A percentile compares a stretch with the other conserved stretches of the same genome.
Conservation (phyloP, 2,329 filamentous ascomycete species). For the Verticillium zaregamsianum region DNA sequence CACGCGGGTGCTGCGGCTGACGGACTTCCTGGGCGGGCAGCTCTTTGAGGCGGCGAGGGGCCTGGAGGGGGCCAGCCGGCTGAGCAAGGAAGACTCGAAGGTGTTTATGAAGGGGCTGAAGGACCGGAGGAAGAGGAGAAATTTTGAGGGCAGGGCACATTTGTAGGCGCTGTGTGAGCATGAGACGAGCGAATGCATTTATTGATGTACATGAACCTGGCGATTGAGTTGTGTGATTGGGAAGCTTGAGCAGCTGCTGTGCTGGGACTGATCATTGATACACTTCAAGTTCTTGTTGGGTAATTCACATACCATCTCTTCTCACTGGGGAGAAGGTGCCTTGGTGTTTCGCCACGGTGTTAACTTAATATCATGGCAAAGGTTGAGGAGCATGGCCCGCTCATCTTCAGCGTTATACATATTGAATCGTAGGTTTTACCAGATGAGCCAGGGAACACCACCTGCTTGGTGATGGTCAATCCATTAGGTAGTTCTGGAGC, state of each 20-base stretch:
- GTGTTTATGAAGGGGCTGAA: conserved; percentile 37
- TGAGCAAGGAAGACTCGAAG: conserved; percentile 48
- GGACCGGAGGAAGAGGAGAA: conserved; percentile 43
- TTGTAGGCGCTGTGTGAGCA: conserved; percentile 27
- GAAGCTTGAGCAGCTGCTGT: too few relatives aligned
- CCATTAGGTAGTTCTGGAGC: not conserved
- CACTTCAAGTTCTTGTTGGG: not conserved
- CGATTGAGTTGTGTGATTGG: not conserved
- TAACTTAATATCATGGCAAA: too few relatives aligned
- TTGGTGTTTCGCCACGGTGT: too few relatives aligned
- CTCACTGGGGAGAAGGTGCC: too few relatives aligned
- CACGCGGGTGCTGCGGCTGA: conserved; percentile 72
- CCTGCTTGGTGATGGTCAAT: too few relatives aligned
- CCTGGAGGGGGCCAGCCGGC: conserved; percentile 33
- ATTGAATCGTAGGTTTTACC: too few relatives aligned
- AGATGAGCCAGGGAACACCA: too few relatives aligned
- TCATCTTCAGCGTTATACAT: too few relatives aligned
- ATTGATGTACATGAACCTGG: not conserved
- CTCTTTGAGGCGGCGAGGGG: conserved; percentile 59
- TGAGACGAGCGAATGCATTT: not conserved
- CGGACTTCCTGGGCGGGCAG: conserved; percentile 66
- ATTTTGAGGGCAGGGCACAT: conserved; percentile 46
- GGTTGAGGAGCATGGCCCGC: too few relatives aligned
- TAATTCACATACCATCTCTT: too few relatives aligned
- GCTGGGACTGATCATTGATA: too few relatives aligned